phyloP scores from a whole-genome alignment of 352 stramenopile genomes.

The Peronosclerospora sorghi region DNA sequence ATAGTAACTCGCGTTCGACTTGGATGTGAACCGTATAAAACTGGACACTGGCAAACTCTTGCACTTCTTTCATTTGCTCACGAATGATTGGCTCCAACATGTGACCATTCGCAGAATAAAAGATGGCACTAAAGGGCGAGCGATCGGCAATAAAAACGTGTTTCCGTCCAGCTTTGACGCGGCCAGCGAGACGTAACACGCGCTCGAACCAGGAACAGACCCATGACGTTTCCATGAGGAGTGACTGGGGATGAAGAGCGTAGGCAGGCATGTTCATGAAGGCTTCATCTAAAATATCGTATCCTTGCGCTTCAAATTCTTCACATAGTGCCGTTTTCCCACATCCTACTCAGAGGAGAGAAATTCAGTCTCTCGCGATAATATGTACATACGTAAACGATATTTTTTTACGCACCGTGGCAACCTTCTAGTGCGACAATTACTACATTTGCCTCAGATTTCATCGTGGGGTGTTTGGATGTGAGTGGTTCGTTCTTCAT shows the following conservation, averaged over 20 bases:
- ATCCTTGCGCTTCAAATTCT: conserved; percentile 66
- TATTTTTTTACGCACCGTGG: conserved; percentile 31
- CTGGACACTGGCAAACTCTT: conserved; percentile 56
- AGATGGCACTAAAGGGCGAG: conserved; percentile 76
- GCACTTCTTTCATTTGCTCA: conserved; percentile 73
- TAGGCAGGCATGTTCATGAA: conserved; percentile 85
- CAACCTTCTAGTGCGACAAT: conserved; percentile 82
- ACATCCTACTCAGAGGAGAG: conserved; percentile 20
- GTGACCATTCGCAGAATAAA: conserved; percentile 61
- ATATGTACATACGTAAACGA: neutral
- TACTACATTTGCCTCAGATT: conserved; percentile 49
- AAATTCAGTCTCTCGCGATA: conserved; percentile 1
- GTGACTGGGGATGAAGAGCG: conserved; percentile 76
- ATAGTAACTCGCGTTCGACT: conserved; percentile 68
- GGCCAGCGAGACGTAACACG: conserved; percentile 57
- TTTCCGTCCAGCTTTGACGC: conserved; percentile 30
- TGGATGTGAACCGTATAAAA: conserved; percentile 81
- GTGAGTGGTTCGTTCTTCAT: too few relatives aligned
- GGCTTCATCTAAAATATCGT: conserved; percentile 74
- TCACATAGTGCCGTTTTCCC: conserved; percentile 74
- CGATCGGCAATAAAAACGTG: conserved; percentile 79
- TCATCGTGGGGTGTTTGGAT: conserved; percentile 14
- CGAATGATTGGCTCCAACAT: conserved; percentile 76
- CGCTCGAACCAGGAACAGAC: conserved; percentile 86
- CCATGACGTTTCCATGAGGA: conserved; percentile 87